phyloP scores from a whole-genome alignment of 2,329 filamentous ascomycete genomes.

The Aspergillus novoparasiticus region DNA sequence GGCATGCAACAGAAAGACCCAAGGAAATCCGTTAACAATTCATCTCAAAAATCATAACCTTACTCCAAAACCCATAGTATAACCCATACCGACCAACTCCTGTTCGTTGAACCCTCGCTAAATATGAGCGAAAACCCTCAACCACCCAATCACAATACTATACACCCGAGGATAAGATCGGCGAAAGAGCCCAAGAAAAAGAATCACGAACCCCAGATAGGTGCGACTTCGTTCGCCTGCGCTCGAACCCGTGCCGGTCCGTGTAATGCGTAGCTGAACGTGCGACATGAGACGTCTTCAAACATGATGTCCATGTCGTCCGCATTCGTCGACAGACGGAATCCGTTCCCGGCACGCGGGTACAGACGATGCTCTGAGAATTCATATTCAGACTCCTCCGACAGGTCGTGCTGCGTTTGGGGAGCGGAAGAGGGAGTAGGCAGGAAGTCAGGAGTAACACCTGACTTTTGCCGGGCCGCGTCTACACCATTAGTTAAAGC shows the following conservation, averaged over 20 bases:
- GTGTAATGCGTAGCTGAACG: conserved; percentile 56
- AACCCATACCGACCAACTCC: neutral
- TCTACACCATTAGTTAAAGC: neutral
- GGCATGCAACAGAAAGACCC: neutral
- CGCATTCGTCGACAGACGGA: conserved; percentile 59
- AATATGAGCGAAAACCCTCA: neutral
- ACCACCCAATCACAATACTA: neutral
- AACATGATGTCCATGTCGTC: conserved; percentile 65
- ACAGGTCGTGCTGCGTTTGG: conserved; percentile 31
- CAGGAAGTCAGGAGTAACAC: neutral
- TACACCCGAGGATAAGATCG: neutral
- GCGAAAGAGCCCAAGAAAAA: neutral
- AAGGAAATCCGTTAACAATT: neutral
- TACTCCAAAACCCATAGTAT: neutral
- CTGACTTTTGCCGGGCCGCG: neutral
- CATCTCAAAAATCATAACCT: neutral
- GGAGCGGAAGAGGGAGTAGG: conserved; percentile 5
- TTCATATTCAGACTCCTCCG: conserved; percentile 40
- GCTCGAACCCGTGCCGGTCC: conserved; percentile 23
- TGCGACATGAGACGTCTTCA: conserved; percentile 58
- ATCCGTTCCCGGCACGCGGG: conserved; percentile 63
- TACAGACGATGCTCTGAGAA: conserved; percentile 63
- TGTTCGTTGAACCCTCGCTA: neutral
- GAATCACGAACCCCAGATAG: conserved; percentile 15
- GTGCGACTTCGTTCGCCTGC: conserved; percentile 16